Percentiles rank a stretch among this genome's conserved stretches.
These are phyloP conservation scores for Boletus patriciae DNA, from an alignment of 768 basidiomycete species.

Conservation along the genomic window DNA sequence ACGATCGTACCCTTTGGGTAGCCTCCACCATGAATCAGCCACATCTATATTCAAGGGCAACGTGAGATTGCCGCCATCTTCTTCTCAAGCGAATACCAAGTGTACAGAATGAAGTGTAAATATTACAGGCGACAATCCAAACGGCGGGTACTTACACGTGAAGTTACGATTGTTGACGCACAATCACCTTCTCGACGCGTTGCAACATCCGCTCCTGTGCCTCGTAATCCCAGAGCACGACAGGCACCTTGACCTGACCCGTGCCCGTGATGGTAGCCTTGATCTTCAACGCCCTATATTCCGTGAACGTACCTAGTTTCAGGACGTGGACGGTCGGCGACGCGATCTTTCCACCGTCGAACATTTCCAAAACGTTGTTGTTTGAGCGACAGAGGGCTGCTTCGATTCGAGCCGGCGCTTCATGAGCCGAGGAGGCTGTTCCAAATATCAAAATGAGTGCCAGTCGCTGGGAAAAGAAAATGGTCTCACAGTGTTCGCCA, in stretches of 20 bases:
- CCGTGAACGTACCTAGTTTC: constrained; percentile 18
- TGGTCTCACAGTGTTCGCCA: constrained; percentile 4
- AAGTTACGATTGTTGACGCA: neutral
- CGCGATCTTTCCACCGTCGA: neutral
- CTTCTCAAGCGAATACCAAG: too few relatives aligned
- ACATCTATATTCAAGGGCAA: too few relatives aligned
- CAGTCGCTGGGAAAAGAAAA: neutral
- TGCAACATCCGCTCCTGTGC: constrained; percentile 16
- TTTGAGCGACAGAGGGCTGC: constrained; percentile 5
- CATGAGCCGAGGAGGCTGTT: neutral
- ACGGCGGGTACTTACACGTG: too few relatives aligned
- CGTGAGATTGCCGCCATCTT: too few relatives aligned
- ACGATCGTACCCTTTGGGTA: too few relatives aligned
- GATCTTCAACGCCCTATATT: constrained; percentile 13
- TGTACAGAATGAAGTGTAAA: too few relatives aligned
- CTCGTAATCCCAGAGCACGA: constrained; percentile 17
- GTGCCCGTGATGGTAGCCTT: constrained; percentile 7
- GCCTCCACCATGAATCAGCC: too few relatives aligned
- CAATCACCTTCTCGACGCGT: constrained; percentile 4
- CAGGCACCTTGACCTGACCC: constrained; percentile 20
- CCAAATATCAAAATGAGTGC: neutral
- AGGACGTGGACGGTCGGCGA: constrained; percentile 17
- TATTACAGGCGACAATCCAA: too few relatives aligned
- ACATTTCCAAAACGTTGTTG: neutral
- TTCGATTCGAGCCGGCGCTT: constrained; percentile 6